Base-by-base conservation (phyloP, 1,284 basidiomycete species). In the Melampsora americana region DNA sequence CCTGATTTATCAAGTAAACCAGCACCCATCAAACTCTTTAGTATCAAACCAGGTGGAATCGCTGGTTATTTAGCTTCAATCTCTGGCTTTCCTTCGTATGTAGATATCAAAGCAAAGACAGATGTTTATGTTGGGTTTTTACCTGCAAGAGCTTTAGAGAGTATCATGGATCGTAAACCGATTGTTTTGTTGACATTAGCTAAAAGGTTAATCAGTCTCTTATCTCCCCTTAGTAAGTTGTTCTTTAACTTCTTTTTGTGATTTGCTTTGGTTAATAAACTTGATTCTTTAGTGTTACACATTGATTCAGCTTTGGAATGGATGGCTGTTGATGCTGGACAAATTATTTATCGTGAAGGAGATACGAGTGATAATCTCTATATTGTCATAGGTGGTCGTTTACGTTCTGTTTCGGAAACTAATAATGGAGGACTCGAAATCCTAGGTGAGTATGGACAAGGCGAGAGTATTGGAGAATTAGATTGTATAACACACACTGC, bases 271-370 rank as follows among this genome's bases (percentile, higher is more conserved):
- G n/a, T n/a, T n/a, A n/a, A n/a, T n/a, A n/a, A n/a, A n/a, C n/a
- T 3, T 74, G 39, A 5, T 53, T 70, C 1, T 39, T 64, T 78
- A 93, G 94, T 99, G 11, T 85, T 98, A 16, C 95, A 99, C 81
- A 96, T 99, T 78, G 95, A 99, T 83, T 91, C 94, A 1, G 94
- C 95, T 0, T 86, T 99, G 77, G 95, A 99, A 82, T 99, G 95
- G 95, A 92, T 95, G 87, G 95, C 98, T 83, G 92, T 96, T 4
- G 90, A 90, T 79, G 94, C 94, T 0, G 93, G 96, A 0, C 93
- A 93, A 82, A 89, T 94, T 53, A 86, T 96, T 69, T 98, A 94
- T 89, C 88, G 95, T 32, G 91, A 95, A 60, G 89, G 92, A 44
- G 96, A 98, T 79, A 85, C 85, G 32, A 92, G 90, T 81, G 92